These are phyloP conservation scores for Lentinula aciculospora DNA, from an alignment of 768 basidiomycete species.

Conservation along the genomic window DNA sequence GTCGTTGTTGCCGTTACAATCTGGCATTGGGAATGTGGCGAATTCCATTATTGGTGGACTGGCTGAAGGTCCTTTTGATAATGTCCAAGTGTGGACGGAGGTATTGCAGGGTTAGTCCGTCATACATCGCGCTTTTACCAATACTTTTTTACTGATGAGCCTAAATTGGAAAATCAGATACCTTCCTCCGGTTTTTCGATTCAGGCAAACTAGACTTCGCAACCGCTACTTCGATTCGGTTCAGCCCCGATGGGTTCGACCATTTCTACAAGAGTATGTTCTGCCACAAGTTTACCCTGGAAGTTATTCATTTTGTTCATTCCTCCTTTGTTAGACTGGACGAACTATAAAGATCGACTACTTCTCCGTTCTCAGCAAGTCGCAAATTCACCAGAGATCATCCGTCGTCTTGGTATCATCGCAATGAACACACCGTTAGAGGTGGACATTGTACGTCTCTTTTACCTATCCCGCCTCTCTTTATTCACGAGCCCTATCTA, in stretches of 20 bases:
- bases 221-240: slow-evolving; percentile 41
- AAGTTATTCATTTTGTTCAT: background rate
- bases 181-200: slow-evolving; percentile 41
- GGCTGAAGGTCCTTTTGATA: slow-evolving; percentile 41
- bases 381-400: slow-evolving; percentile 44
- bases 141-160: background rate
- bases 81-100: slow-evolving; percentile 47
- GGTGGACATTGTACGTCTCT: slow-evolving; percentile 36
- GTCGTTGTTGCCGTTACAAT: slow-evolving; percentile 38
- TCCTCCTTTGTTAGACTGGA: slow-evolving; percentile 28
- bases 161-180: slow-evolving; percentile 19
- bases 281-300: background rate
- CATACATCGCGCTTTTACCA: background rate
- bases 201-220: slow-evolving; percentile 40
- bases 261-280: slow-evolving; percentile 37
- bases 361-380: slow-evolving; percentile 46
- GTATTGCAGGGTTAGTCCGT: slow-evolving; percentile 31
- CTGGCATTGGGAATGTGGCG: slow-evolving; percentile 44
- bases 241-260: slow-evolving; percentile 41
- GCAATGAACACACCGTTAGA: slow-evolving; percentile 49
- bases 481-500: background rate
- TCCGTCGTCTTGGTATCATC: slow-evolving; percentile 40
- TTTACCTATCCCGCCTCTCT: background rate
- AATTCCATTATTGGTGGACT: slow-evolving; percentile 45
- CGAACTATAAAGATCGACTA: slow-evolving; percentile 38